Base-by-base conservation (phyloP, 208 protist species). In the Acanthamoeba castellanii region DNA sequence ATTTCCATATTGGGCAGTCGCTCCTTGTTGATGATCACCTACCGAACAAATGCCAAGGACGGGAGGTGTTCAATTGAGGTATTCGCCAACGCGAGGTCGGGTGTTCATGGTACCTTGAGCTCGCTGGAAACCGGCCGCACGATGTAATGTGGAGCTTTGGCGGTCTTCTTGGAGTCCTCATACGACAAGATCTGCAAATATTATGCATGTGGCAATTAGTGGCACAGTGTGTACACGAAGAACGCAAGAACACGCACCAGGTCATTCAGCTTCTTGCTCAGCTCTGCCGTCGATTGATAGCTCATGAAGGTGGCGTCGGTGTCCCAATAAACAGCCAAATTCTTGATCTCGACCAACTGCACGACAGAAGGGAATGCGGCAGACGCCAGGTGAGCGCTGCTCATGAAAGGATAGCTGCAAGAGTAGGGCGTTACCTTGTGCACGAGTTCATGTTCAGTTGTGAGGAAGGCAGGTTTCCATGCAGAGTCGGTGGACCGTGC, bases 291-390 rank as follows among this genome's bases (percentile, higher is more conserved):
- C 27, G 78, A 52, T 4, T 47, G n/a, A 74, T 81, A 93, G n/a
- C 61, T 87, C 93, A 95, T 37, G n/a, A 94, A 81, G 25, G 50
- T 42, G 20, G 57, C 89, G 34, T 94, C 16, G 7, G 95, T 88
- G 64, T 96, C 93, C 93, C 95, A 96, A 76, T 96, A 96, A 0
- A 96, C 45, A 18, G 95, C 87, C n/a, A 96, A 11, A 52, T 96
- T 96, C 34, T 95, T 66, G 13, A 96, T 25, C 45, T 61, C 95
- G 9, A 95, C 37, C 82, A 95, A 32, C 74, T 87, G 37, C 22
- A 66, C 2, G 8, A 16, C 16, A 61, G 2, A 61, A 61, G 55
- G 13, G 55, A 22, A 59, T 16, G 55, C 55, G 18, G 20, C 20
- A 22, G 55, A 22, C 55, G 55, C 20, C 55, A 59, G 45, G 25